Percentiles rank a stretch among this genome's conserved stretches.
phyloP scores from a whole-genome alignment of 2,329 filamentous ascomycete species.

The Fusarium algeriense region DNA sequence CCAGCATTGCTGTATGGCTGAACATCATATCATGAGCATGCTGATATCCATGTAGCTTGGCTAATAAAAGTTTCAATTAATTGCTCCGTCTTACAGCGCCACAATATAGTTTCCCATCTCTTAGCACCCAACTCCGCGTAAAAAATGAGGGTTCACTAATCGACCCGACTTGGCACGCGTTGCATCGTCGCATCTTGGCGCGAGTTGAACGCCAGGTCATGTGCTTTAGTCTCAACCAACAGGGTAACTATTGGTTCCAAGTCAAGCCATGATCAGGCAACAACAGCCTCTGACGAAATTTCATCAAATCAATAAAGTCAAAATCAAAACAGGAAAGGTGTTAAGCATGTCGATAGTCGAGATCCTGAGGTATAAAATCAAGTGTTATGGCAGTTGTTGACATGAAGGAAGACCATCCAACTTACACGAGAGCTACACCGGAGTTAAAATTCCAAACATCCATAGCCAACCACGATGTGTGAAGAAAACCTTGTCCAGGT shows the following conservation, averaged over 20 bases:
- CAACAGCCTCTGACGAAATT: slow-evolving; percentile 34
- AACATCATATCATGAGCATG: not conserved
- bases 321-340: not conserved
- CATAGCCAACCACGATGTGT: not conserved
- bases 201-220: slow-evolving; percentile 44
- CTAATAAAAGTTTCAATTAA: not conserved
- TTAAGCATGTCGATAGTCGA: not conserved
- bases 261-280: slow-evolving; percentile 41
- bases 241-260: slow-evolving; percentile 26
- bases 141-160: slow-evolving; percentile 24
- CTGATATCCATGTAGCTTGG: not conserved
- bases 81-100: not conserved
- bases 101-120: not conserved
- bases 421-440: not conserved
- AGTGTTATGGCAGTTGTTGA: not conserved
- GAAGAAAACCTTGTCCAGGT: slow-evolving; percentile 33
- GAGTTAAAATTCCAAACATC: not conserved
- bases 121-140: slow-evolving; percentile 5
- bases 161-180: slow-evolving; percentile 25
- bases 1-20: not conserved
- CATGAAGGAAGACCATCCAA: not conserved
- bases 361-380: slow-evolving; percentile 35
- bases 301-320: not conserved
- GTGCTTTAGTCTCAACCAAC: slow-evolving; percentile 28
- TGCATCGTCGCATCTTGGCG: slow-evolving; percentile 25